Evolutionary conservation across 106 monocot genomes (phyloP).

Genomic region (Dioscorea zingiberensis): DNA sequence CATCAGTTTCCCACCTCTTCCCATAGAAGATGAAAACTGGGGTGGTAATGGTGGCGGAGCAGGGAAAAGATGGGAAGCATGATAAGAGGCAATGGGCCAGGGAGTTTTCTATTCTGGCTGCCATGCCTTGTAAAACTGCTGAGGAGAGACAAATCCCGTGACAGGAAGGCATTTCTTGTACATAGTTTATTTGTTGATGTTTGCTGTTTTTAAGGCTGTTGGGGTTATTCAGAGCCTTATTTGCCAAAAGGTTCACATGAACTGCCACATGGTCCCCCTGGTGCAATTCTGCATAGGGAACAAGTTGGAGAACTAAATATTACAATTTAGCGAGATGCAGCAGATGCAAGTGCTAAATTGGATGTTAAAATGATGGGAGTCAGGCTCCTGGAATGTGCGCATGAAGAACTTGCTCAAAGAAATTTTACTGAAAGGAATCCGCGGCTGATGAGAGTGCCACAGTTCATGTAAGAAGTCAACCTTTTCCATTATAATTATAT

Average conservation of each 20-base stretch:
- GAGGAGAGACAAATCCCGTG: constrained; percentile 91
- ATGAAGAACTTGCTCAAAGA: constrained; percentile 50
- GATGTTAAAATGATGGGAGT: constrained; percentile 57
- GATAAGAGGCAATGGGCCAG: constrained; percentile 63
- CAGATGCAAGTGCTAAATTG: constrained; percentile 60
- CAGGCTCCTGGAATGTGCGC: constrained; percentile 36
- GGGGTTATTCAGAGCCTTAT: constrained; percentile 42
- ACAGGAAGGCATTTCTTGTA: constrained; percentile 86
- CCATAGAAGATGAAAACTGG: constrained; percentile 83
- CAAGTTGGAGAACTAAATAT: constrained; percentile 69
- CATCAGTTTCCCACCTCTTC: constrained; percentile 61
- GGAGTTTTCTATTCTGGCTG: constrained; percentile 68
- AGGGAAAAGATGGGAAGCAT: constrained; percentile 70
- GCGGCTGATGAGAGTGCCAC: constrained; percentile 91
- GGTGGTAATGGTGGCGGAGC: constrained; percentile 83
- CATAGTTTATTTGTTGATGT: constrained; percentile 86
- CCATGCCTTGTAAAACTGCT: constrained; percentile 85
- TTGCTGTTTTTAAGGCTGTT: constrained; percentile 74
- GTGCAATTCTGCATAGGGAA: constrained; percentile 32
- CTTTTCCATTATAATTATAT: background rate
- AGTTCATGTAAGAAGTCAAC: constrained; percentile 55
- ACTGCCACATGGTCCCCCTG: constrained; percentile 12
- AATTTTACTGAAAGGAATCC: constrained; percentile 85
- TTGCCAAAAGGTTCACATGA: constrained; percentile 9
- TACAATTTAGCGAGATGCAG: constrained; percentile 48